Evolutionary conservation across 352 stramenopile genomes (phyloP), one percentile per base, ranked within the genome.

Genomic region (Lagenidium giganteum): DNA sequence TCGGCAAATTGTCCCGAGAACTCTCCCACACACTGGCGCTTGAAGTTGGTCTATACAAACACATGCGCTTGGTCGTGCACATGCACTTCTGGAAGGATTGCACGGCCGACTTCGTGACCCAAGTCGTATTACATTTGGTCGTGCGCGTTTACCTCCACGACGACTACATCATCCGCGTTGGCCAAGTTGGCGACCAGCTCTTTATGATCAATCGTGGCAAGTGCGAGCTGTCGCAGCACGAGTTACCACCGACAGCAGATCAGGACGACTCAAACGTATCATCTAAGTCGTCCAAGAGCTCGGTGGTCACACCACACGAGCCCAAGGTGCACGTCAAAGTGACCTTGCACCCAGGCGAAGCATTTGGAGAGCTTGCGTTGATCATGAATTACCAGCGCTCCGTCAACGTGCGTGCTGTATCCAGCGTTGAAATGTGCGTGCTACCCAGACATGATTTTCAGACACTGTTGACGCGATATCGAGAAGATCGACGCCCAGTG

Each of bases 111-210:
- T 61, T 75, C 27, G 49, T 75, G 16, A 66, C 64, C 8, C 56
- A 66, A 23, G 54, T 71, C 33, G 48, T 68, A 30, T 20, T 58
- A 5, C 57, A 42, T 11, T 27, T 73, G 6, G 47, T 58, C 33
- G 59, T 64, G 14, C 40, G 59, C 3, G 49, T 59, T 3, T 73
- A 73, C 34, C 51, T 70, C 18, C 64, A 59, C 2, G 63, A 75
- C 23, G 64, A 75, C 26, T 75, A 67, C 47, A 57, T 75, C 20
- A 46, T 75, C 20, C 49, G 55, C 27, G 49, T 55, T n/a, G 63
- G 58, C 20, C 54, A 69, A 26, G 49, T 66, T 9, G 58, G 63
- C 16, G 42, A 59, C 13, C 58, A 60, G 3, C 58, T 73, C 25
- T 73, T 67, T 30, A 48, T 73, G 20, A 66, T 73, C 23, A 64